Conservation (phyloP, 2,329 filamentous ascomycete genomes). For the Aspergillus novoparasiticus region DNA sequence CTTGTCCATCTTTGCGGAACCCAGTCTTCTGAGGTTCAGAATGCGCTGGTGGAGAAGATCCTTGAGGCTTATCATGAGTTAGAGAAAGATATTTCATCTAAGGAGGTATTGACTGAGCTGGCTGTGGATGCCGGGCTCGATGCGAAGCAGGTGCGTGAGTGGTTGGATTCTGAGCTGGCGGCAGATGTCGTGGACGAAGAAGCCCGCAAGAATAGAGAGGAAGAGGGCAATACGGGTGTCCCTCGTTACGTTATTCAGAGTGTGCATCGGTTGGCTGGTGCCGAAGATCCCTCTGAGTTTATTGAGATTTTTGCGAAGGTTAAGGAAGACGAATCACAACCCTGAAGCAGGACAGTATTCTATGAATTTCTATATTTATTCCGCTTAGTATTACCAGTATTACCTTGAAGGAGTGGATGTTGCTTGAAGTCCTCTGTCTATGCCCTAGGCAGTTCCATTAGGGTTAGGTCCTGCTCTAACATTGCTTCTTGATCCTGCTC, state of each 20-base stretch:
- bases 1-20: conserved; percentile 29
- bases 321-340: not conserved
- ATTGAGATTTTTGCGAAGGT: not conserved
- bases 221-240: conserved; percentile 13
- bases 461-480: no score
- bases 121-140: conserved; percentile 25
- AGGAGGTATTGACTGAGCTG: conserved; percentile 23
- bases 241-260: conserved; percentile 6
- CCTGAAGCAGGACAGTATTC: not conserved
- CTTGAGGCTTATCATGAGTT: conserved; percentile 34
- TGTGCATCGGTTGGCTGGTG: not conserved
- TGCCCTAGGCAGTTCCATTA: no score
- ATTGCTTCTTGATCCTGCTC: no score
- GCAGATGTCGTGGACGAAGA: conserved; percentile 42
- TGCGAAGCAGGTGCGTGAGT: conserved; percentile 14
- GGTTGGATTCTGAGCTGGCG: conserved; percentile 29
- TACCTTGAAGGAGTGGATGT: no score
- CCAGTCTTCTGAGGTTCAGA: conserved; percentile 10
- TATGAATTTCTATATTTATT: not conserved
- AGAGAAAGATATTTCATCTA: conserved; percentile 34
- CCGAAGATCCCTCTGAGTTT: not conserved
- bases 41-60: conserved; percentile 28
- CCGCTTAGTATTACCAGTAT: no score
- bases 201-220: conserved; percentile 25
- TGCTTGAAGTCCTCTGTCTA: no score